Base-by-base conservation (phyloP, 1,139 yeast species). In the Lodderomyces margitis region DNA sequence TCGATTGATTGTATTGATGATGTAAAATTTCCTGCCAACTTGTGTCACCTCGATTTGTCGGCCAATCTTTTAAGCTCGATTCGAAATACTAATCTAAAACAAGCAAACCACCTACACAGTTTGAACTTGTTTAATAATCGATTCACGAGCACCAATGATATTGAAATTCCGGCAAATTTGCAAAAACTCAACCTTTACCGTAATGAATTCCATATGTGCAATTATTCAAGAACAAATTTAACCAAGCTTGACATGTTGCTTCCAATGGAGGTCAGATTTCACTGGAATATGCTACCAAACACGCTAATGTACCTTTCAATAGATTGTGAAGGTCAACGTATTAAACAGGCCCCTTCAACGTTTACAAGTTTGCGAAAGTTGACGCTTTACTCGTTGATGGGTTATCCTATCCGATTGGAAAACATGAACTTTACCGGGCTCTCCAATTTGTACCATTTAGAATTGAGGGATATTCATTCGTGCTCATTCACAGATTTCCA, bases 31-130 rank as follows among this genome's bases (percentile, higher is more conserved):
- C 47, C 50, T 3, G 10, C n/a, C 8, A 27, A 35, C 11, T 36
- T 46, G 27, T 20, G 17, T 14, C 21, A 37, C 32, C 36, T 47
- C 17, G 48, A 47, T 30, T 21, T 46, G 14, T 44, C 49, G 11
- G 36, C 38, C 14, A 47, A 45, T 27, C 37, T 33, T 20, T 21
- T 47, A n/a, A 28, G 27, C 12, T 21, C 38, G 5, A 28, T 47
- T 5, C 14, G 34, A 14, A 33, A 37, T 10, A 41, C 44, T 6
- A 44, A 46, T 36, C 23, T 44, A 6, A 5, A 15, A 5, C 19
- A 15, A 15, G 14, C 15, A 12, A 33, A 33, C n/a, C 19, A 33
- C 4, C 9, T 33, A 21, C 27, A 19, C 11, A 21, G 11, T 4
- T 14, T 33, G 25, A 12, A 33, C 3, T 33, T 33, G 11, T n/a